Conservation (phyloP, 2,329 filamentous ascomycete genomes). For the Colletotrichum sp. region DNA sequence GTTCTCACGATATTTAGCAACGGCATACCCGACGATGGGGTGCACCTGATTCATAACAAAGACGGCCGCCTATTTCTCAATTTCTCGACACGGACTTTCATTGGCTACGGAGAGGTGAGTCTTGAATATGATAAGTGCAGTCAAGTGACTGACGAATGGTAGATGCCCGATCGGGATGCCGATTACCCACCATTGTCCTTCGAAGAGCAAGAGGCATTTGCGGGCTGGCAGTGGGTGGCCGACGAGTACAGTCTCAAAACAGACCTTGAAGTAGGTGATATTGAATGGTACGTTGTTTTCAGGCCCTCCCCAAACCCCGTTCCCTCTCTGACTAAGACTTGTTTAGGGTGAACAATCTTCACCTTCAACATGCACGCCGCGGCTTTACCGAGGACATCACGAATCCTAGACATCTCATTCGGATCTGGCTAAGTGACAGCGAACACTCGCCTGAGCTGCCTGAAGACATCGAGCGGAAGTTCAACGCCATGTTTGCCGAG, state of each 20-base stretch:
- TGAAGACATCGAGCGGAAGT: neutral
- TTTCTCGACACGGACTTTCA: neutral
- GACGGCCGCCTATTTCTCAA: neutral
- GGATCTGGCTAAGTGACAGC: neutral
- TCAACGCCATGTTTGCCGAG: neutral
- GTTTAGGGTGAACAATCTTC: neutral
- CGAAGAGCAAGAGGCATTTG: neutral
- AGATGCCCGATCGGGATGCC: neutral
- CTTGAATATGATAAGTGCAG: neutral
- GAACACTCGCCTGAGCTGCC: neutral
- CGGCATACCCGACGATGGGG: neutral
- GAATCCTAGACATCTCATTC: neutral
- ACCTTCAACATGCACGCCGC: neutral
- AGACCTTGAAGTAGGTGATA: neutral
- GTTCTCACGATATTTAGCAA: neutral
- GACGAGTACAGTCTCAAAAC: neutral
- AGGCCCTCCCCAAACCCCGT: fast-evolving
- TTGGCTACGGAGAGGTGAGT: neutral
- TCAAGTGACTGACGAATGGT: neutral
- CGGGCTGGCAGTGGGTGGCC: neutral
- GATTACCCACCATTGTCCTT: neutral
- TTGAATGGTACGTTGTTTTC: neutral
- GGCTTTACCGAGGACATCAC: neutral
- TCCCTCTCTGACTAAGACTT: neutral
- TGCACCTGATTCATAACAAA: neutral